phyloP scores from a whole-genome alignment of 768 basidiomycete species.

The Solioccasus polychromus region DNA sequence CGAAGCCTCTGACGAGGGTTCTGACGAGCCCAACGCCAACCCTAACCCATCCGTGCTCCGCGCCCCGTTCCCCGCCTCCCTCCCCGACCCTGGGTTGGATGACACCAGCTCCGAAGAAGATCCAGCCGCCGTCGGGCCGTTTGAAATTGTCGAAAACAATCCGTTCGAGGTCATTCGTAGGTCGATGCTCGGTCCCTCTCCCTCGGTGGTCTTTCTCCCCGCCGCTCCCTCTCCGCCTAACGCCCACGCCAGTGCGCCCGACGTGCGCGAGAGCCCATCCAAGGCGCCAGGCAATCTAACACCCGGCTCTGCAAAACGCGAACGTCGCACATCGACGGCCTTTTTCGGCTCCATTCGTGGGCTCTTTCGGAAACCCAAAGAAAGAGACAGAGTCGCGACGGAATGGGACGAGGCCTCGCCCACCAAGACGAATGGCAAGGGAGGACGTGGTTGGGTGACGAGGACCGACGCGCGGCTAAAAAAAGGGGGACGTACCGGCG shows the following conservation, averaged over 20 bases:
- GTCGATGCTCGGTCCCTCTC: constrained; percentile 3
- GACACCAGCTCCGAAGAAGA: constrained; percentile 23
- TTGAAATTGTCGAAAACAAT: constrained; percentile 26
- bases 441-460: constrained; percentile 25
- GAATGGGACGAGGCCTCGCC: constrained; percentile 13
- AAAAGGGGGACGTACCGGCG: background rate
- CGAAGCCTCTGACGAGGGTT: constrained; percentile 24
- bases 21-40: background rate
- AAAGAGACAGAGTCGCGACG: background rate
- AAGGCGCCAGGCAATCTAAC: no score
- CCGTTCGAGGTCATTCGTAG: constrained; percentile 19
- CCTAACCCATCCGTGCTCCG: background rate
- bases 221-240: background rate
- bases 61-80: background rate
- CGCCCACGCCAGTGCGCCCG: background rate
- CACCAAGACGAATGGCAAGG: background rate
- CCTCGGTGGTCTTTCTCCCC: background rate
- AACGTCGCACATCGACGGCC: constrained; percentile 19
- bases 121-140: constrained; percentile 6
- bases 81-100: background rate
- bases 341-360: constrained; percentile 28
- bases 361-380: constrained; percentile 24
- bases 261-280: constrained; percentile 1
- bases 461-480: constrained; percentile 25
- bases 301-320: constrained; percentile 9